A percentile compares a stretch with the other conserved stretches of the same genome.
Conservation (phyloP, 139 green algal genomes). For the Volvox africanus region DNA sequence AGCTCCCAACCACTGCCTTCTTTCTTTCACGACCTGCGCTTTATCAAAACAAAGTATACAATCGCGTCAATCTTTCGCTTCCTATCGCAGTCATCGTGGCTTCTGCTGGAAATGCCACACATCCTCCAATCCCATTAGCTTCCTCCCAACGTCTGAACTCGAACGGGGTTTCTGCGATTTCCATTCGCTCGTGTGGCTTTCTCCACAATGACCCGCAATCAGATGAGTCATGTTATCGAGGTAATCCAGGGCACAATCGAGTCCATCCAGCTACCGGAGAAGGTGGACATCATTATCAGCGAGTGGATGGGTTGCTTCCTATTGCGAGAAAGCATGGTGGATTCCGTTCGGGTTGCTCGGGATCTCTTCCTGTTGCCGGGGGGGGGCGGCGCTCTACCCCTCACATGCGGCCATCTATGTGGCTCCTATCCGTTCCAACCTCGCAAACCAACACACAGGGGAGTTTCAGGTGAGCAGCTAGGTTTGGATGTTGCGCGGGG, state of each 20-base stretch:
- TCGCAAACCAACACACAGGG: constrained; percentile 51
- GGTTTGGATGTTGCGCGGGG: neutral
- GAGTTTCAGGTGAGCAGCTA: constrained; percentile 75
- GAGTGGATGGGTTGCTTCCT: constrained; percentile 98
- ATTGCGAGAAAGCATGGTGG: constrained; percentile 96
- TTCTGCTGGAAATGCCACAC: too few species aligned
- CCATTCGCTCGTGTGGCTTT: too few species aligned
- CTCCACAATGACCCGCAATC: constrained; percentile 16
- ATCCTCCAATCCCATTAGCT: too few species aligned
- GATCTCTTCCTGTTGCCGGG: constrained; percentile 94
- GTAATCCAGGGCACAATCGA: constrained; percentile 98
- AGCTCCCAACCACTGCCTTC: too few species aligned
- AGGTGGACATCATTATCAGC: constrained; percentile 97
- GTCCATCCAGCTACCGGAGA: constrained; percentile 94
- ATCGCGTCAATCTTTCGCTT: too few species aligned
- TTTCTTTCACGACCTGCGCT: too few species aligned
- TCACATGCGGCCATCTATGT: constrained; percentile 93
- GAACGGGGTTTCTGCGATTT: too few species aligned
- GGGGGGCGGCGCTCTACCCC: constrained; percentile 94
- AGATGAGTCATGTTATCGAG: constrained; percentile 83
- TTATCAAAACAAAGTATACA: too few species aligned
- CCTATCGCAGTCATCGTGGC: too few species aligned
- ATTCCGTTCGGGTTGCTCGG: constrained; percentile 91
- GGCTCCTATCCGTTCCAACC: constrained; percentile 81
- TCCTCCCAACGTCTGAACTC: too few species aligned